A percentile compares a stretch with the other conserved stretches of the same genome.
Evolutionary conservation across 2,329 filamentous ascomycete genomes (phyloP).

Genomic region (Aspergillus fructus): DNA sequence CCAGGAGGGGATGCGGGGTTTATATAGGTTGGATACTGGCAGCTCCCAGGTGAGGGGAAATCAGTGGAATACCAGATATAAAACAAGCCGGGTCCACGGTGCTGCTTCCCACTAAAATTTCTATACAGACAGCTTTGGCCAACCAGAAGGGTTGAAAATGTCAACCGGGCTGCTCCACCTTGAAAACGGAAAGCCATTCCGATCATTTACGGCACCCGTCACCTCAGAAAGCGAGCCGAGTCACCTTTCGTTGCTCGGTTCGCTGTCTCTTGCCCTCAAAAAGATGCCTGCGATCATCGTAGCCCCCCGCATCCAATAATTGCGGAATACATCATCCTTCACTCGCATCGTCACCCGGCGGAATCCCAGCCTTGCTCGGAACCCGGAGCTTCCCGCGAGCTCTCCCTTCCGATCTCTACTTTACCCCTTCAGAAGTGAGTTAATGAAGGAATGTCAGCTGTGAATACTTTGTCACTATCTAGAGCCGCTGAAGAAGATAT

Average conservation of each 20-base stretch:
- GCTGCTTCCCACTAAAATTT: not conserved
- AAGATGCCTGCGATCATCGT: not conserved
- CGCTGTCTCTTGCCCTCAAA: not conserved
- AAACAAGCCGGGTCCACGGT: not conserved
- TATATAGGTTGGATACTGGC: conserved; percentile 5
- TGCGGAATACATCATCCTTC: not conserved
- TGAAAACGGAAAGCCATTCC: conserved; percentile 6
- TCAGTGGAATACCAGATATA: not conserved
- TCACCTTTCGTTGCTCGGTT: not conserved
- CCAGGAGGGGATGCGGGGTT: conserved; percentile 7
- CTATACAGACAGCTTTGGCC: conserved; percentile 1
- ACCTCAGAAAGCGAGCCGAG: not conserved
- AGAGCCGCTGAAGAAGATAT: too few species aligned
- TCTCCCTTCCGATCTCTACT: not conserved
- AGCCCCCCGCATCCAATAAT: not conserved
- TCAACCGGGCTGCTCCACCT: not conserved
- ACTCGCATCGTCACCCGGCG: not conserved
- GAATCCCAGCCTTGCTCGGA: not conserved
- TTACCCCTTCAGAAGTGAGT: not conserved
- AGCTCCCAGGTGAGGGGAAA: conserved; percentile 9
- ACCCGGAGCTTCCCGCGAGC: conserved; percentile 2
- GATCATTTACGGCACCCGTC: not conserved
- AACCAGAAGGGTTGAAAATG: not conserved
- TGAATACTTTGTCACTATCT: too few species aligned
- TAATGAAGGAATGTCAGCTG: not conserved